Conservation (phyloP, 805 yeast genomes). For the Monosporozyma aerobia region DNA sequence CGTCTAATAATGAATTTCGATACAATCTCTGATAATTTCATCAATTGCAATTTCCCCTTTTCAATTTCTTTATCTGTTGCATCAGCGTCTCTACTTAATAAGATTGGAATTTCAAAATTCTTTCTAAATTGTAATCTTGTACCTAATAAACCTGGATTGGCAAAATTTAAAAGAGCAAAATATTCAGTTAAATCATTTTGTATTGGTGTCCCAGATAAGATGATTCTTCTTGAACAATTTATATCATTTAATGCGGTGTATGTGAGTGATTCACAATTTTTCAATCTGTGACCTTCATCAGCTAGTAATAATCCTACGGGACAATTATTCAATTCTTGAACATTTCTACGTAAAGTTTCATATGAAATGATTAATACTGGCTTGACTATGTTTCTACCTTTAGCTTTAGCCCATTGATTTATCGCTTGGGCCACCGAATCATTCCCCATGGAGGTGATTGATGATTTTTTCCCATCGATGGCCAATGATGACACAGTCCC, state of each 20-base stretch:
- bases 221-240: slow-evolving; percentile 80
- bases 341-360: slow-evolving; percentile 84
- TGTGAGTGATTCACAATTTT: slow-evolving; percentile 86
- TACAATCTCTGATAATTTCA: slow-evolving; percentile 65
- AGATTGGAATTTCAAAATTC: slow-evolving; percentile 71
- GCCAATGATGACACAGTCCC: slow-evolving; percentile 86
- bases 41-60: slow-evolving; percentile 59
- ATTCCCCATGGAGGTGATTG: slow-evolving; percentile 38
- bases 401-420: slow-evolving; percentile 77
- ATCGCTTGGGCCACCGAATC: slow-evolving; percentile 60
- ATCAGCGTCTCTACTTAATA: slow-evolving; percentile 80
- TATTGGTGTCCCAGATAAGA: slow-evolving; percentile 92
- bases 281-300: slow-evolving; percentile 77
- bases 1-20: slow-evolving; percentile 87
- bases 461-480: slow-evolving; percentile 70
- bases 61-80: slow-evolving; percentile 73
- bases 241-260: slow-evolving; percentile 80
- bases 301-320: slow-evolving; percentile 82
- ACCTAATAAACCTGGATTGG: slow-evolving; percentile 90
- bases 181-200: slow-evolving; percentile 93
- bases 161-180: slow-evolving; percentile 80
- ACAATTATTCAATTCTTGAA: slow-evolving; percentile 59
- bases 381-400: slow-evolving; percentile 79
- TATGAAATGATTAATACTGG: slow-evolving; percentile 92
- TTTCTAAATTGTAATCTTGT: slow-evolving; percentile 74